Evolutionary conservation across 495 filamentous ascomycete genomes (phyloP).

Genomic region (Neurospora sp.): DNA sequence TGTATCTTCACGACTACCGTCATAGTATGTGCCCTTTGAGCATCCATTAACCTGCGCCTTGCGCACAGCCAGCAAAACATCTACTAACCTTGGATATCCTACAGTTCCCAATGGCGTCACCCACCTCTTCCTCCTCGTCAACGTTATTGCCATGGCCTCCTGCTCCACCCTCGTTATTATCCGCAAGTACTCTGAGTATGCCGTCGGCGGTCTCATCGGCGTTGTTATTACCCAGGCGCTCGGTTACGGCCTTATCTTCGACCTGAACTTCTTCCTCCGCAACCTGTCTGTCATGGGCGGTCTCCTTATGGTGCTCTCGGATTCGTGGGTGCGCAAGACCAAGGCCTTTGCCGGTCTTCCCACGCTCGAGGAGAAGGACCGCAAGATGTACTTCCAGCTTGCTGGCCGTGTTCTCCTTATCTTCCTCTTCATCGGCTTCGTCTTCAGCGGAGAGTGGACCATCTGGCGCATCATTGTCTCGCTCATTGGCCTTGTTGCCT

Average conservation of each 20-base stretch:
- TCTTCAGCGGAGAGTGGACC: slow-evolving; percentile 90
- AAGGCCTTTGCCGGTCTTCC: slow-evolving; percentile 94
- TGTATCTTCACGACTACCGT: slow-evolving; percentile 86
- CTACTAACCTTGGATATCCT: slow-evolving; percentile 8
- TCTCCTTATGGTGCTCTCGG: slow-evolving; percentile 92
- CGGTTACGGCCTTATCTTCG: slow-evolving; percentile 96
- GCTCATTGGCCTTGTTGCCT: slow-evolving; percentile 75
- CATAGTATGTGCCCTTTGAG: slow-evolving; percentile 56
- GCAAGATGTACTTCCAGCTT: slow-evolving; percentile 99
- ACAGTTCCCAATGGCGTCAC: slow-evolving; percentile 83
- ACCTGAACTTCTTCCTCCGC: slow-evolving; percentile 99
- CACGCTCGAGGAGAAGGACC: slow-evolving; percentile 93
- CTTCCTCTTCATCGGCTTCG: slow-evolving; percentile 92
- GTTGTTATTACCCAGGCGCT: slow-evolving; percentile 95
- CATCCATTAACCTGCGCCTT: background rate
- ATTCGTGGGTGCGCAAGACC: slow-evolving; percentile 94
- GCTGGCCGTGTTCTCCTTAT: slow-evolving; percentile 93
- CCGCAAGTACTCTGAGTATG: slow-evolving; percentile 84
- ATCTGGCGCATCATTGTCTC: slow-evolving; percentile 75
- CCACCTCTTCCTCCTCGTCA: slow-evolving; percentile 84
- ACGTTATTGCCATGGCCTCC: slow-evolving; percentile 78
- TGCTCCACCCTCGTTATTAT: slow-evolving; percentile 81
- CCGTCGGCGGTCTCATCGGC: slow-evolving; percentile 76
- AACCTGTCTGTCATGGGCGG: slow-evolving; percentile 96
- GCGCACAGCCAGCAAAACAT: background rate